These are phyloP conservation scores for Pyrenochaeta sp. DNA, from an alignment of 2,329 filamentous ascomycete species.

Conservation along the genomic window DNA sequence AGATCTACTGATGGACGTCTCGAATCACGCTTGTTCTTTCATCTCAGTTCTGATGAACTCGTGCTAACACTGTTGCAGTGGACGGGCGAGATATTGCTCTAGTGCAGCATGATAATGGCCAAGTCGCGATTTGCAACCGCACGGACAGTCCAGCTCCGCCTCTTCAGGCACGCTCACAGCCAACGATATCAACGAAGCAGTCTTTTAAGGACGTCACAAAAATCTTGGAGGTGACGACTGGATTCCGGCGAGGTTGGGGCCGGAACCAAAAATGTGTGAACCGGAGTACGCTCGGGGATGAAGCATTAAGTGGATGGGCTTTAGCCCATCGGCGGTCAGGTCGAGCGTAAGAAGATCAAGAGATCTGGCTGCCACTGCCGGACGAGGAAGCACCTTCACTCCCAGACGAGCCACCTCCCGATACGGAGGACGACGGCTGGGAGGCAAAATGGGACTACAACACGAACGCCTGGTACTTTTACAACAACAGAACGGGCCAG, in stretches of 20 bases:
- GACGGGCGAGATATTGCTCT: neutral
- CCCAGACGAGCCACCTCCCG: slow-evolving; percentile 60
- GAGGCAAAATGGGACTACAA: slow-evolving; percentile 77
- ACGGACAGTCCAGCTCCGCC: no score
- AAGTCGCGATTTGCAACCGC: no score
- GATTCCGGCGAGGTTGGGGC: slow-evolving; percentile 3
- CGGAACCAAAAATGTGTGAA: neutral
- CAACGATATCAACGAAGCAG: neutral
- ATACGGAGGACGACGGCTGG: slow-evolving; percentile 73
- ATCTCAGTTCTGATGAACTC: neutral
- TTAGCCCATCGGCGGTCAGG: neutral
- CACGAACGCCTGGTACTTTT: slow-evolving; percentile 79
- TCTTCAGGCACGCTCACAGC: neutral
- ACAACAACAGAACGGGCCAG: slow-evolving; percentile 79
- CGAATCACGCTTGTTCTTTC: neutral
- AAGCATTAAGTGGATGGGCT: neutral
- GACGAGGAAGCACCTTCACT: slow-evolving; percentile 48
- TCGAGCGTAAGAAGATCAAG: neutral
- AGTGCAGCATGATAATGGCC: no score
- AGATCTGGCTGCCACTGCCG: slow-evolving; percentile 33
- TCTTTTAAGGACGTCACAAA: slow-evolving; percentile 3
- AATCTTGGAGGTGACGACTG: slow-evolving; percentile 5
- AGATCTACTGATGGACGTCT: neutral
- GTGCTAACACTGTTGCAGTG: neutral
- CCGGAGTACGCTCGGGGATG: neutral